A percentile compares a stretch with the other conserved stretches of the same genome.
Evolutionary conservation across 768 basidiomycete genomes (phyloP).

Genomic region (Trametes gibbosa): DNA sequence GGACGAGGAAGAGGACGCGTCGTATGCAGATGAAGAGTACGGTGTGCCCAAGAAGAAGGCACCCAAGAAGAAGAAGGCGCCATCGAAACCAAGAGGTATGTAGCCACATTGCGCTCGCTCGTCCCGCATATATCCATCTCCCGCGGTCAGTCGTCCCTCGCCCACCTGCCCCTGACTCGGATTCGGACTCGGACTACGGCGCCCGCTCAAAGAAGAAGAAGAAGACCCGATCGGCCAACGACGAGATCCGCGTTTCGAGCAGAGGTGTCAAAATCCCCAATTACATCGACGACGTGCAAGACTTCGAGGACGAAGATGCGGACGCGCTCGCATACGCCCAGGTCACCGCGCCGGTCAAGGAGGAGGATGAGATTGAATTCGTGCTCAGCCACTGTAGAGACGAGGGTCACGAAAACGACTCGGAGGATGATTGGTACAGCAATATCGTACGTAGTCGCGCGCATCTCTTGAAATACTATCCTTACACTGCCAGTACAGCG

Average conservation of each 20-base stretch:
- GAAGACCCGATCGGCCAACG: slow-evolving; percentile 50
- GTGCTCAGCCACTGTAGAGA: slow-evolving; percentile 87
- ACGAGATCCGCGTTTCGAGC: slow-evolving; percentile 75
- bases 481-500: slow-evolving; percentile 49
- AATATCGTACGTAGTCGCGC: slow-evolving; percentile 60
- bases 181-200: slow-evolving; percentile 87
- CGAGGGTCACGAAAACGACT: slow-evolving; percentile 73
- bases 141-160: slow-evolving; percentile 44
- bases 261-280: slow-evolving; percentile 81
- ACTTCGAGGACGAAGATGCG: slow-evolving; percentile 70
- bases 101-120: not conserved
- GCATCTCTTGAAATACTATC: not conserved
- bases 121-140: slow-evolving; percentile 10
- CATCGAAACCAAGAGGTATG: slow-evolving; percentile 60
- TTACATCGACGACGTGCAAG: slow-evolving; percentile 66
- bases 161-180: slow-evolving; percentile 52
- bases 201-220: slow-evolving; percentile 87
- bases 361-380: slow-evolving; percentile 87
- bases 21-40: slow-evolving; percentile 77
- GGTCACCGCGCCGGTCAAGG: slow-evolving; percentile 22
- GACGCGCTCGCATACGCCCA: slow-evolving; percentile 53
- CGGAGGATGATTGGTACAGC: slow-evolving; percentile 79
- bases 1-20: slow-evolving; percentile 68
- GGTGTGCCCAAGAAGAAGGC: slow-evolving; percentile 62
- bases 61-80: slow-evolving; percentile 65